A percentile compares a stretch with the other conserved stretches of the same genome.
These are phyloP conservation scores for Beauveria varroae DNA, from an alignment of 2,329 filamentous ascomycete genomes.

Conservation along the genomic window DNA sequence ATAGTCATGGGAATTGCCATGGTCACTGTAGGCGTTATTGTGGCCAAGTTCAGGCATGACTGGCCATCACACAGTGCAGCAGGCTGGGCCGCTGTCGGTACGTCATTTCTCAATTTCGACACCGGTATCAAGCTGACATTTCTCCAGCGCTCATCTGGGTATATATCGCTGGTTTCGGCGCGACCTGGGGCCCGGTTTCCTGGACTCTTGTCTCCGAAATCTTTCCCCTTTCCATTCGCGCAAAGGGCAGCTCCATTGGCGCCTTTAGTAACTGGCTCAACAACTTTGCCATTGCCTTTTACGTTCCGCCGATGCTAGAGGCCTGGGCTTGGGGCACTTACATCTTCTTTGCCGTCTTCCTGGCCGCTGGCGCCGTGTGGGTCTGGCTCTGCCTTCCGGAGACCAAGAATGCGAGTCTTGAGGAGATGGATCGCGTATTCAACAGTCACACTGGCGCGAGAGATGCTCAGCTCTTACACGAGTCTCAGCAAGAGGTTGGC, in stretches of 20 bases:
- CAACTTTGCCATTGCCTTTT: conserved; percentile 41
- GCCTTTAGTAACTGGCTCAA: conserved; percentile 37
- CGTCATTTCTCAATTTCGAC: not conserved
- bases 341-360: conserved; percentile 48
- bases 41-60: conserved; percentile 28
- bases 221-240: conserved; percentile 36
- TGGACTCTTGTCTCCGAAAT: conserved; percentile 43
- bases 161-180: conserved; percentile 43
- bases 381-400: conserved; percentile 45
- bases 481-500: conserved; percentile 19
- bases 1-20: conserved; percentile 31
- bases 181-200: conserved; percentile 38
- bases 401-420: conserved; percentile 46
- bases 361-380: conserved; percentile 38
- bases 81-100: conserved; percentile 30
- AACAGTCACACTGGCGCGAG: conserved; percentile 26
- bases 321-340: conserved; percentile 42
- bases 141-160: conserved; percentile 26
- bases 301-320: conserved; percentile 32
- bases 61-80: conserved; percentile 28
- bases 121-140: not conserved
- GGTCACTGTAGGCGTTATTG: conserved; percentile 33
- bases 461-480: conserved; percentile 18
- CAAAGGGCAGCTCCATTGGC: conserved; percentile 35
- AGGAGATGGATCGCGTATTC: conserved; percentile 48